Conservation (phyloP, 2,329 filamentous ascomycete genomes). For the Colletotrichum neosansevieriae region DNA sequence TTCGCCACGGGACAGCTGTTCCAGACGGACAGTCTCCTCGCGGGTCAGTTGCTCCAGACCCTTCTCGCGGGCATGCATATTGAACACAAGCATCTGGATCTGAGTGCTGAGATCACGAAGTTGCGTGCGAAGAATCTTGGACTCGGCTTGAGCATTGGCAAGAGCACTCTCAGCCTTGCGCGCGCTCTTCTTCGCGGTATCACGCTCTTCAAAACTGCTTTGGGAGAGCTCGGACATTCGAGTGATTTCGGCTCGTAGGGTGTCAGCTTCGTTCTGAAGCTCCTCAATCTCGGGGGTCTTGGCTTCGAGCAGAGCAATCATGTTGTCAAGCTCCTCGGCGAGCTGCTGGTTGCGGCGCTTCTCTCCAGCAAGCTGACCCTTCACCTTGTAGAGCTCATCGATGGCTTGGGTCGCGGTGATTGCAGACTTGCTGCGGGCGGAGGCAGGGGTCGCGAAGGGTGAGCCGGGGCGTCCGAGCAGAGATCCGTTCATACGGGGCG, state of each 20-base stretch:
- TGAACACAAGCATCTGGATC: conserved; percentile 89
- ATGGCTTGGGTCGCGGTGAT: conserved; percentile 73
- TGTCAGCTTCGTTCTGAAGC: conserved; percentile 82
- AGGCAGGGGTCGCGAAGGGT: conserved; percentile 72
- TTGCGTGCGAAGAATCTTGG: conserved; percentile 84
- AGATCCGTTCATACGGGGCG: conserved; percentile 70
- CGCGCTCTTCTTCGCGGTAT: conserved; percentile 80
- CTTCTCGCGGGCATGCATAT: conserved; percentile 84
- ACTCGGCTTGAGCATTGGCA: conserved; percentile 73
- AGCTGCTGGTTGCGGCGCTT: conserved; percentile 81
- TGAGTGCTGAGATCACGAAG: conserved; percentile 91
- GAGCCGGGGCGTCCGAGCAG: conserved; percentile 65
- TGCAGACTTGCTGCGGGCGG: conserved; percentile 65
- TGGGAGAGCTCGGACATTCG: conserved; percentile 90
- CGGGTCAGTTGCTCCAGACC: conserved; percentile 78
- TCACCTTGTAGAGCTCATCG: conserved; percentile 74
- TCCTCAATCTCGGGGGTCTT: conserved; percentile 92
- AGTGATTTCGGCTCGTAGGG: conserved; percentile 82
- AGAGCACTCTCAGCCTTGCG: conserved; percentile 84
- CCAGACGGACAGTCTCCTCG: conserved; percentile 80
- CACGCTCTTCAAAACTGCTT: conserved; percentile 83
- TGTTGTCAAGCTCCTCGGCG: conserved; percentile 82
- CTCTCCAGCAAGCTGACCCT: conserved; percentile 80
- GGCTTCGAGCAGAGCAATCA: conserved; percentile 85
- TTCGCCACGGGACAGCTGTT: conserved; percentile 82